Evolutionary conservation across 768 basidiomycete genomes (phyloP).

Genomic region (Naganishia vaughanmartiniae): DNA sequence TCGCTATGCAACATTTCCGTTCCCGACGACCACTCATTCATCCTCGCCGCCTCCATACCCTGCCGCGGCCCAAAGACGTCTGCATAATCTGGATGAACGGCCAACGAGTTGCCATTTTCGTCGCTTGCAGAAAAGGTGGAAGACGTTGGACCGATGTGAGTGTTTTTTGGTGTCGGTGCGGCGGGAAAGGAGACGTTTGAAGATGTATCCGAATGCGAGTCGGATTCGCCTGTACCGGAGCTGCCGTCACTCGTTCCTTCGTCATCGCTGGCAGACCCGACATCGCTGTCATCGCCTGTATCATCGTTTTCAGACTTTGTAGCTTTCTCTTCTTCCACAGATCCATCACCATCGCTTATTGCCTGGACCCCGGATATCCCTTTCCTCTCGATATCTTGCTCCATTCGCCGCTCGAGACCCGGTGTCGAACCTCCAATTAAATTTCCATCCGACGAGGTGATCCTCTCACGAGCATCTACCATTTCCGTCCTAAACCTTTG

Average conservation of each 20-base stretch:
- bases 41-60: neutral
- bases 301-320: neutral
- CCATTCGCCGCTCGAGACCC: neutral
- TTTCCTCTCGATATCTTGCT: neutral
- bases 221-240: slow-evolving; percentile 4
- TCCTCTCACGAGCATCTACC: neutral
- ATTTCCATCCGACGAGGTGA: neutral
- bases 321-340: neutral
- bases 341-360: neutral
- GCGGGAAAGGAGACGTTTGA: slow-evolving; percentile 19
- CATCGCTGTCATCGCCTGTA: neutral
- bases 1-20: neutral
- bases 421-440: neutral
- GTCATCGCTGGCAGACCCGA: neutral
- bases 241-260: neutral
- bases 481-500: neutral
- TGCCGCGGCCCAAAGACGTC: slow-evolving; percentile 10
- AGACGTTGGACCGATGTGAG: neutral
- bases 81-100: slow-evolving; percentile 21
- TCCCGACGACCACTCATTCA: neutral
- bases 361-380: neutral
- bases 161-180: slow-evolving; percentile 20
- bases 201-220: neutral
- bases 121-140: neutral
- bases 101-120: neutral